phyloP scores from a whole-genome alignment of 148 eudicot genomes.

The Rhododendron kiyosumense region DNA sequence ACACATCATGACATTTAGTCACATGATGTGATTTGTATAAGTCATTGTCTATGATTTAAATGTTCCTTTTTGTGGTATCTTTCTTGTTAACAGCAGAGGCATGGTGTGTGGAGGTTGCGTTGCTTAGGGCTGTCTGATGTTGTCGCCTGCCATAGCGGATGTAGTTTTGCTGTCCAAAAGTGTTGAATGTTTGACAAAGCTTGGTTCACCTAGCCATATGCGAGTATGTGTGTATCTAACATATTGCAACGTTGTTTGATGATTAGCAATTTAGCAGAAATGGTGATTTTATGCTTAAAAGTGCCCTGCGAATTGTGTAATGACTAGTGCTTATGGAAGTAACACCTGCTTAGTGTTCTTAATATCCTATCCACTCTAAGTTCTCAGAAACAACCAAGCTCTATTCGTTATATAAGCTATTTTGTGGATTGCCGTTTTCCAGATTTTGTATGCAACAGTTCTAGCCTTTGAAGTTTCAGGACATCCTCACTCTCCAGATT shows the following conservation, averaged over 20 bases:
- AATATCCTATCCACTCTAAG: neutral
- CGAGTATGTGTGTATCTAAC: neutral
- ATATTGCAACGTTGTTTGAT: neutral
- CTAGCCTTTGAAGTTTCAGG: neutral
- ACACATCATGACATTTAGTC: neutral
- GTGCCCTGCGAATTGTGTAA: neutral
- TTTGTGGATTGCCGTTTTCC: neutral
- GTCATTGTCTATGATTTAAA: neutral
- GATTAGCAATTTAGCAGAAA: neutral
- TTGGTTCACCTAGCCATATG: neutral
- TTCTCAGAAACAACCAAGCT: neutral
- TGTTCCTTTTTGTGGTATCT: neutral
- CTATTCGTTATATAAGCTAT: neutral
- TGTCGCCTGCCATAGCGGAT: too few species aligned
- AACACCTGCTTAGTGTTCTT: neutral
- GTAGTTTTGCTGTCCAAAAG: neutral
- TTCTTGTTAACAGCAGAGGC: slow-evolving; percentile 40
- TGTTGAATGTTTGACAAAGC: neutral
- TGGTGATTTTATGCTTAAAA: neutral
- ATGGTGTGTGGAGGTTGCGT: slow-evolving; percentile 84
- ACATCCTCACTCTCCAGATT: neutral
- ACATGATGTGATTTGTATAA: neutral
- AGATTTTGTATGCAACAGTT: neutral
- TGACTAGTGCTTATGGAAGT: neutral
- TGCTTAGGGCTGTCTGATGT: slow-evolving; percentile 25